phyloP scores from a whole-genome alignment of 805 yeast species.

The Kuraishia floccosa region DNA sequence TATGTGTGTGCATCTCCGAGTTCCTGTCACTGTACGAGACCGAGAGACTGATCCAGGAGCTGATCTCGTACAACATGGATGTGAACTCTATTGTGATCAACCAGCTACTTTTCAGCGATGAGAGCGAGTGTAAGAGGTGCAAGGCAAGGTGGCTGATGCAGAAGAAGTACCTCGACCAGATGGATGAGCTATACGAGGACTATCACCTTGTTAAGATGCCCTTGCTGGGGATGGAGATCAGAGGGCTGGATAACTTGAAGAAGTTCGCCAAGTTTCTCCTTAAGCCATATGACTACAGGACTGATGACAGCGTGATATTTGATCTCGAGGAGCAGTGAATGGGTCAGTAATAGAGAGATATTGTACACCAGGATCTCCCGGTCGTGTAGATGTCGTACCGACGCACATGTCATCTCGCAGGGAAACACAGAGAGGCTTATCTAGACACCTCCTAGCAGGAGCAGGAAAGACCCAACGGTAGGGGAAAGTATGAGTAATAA shows the following conservation, averaged over 20 bases:
- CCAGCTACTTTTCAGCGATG: constrained; percentile 83
- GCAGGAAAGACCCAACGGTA: too few species aligned
- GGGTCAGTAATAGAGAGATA: too few species aligned
- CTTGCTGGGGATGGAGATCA: constrained; percentile 84
- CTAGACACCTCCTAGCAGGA: too few species aligned
- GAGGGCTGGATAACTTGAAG: constrained; percentile 81
- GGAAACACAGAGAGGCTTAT: too few species aligned
- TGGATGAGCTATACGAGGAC: constrained; percentile 93
- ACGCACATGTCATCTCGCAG: too few species aligned
- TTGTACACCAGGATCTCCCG: too few species aligned
- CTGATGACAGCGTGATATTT: constrained; percentile 40
- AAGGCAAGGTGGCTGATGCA: constrained; percentile 93
- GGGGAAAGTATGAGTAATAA: too few species aligned
- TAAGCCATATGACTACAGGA: constrained; percentile 63
- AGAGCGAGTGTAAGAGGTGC: constrained; percentile 81
- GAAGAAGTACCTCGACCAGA: constrained; percentile 86
- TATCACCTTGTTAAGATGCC: constrained; percentile 96
- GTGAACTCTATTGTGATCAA: constrained; percentile 94
- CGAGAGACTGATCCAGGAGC: constrained; percentile 94
- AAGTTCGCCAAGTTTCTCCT: constrained; percentile 75
- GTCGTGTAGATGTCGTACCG: too few species aligned
- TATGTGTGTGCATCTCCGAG: constrained; percentile 96
- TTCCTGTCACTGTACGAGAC: constrained; percentile 93
- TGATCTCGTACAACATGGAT: constrained; percentile 90
- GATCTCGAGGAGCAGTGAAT: constrained; percentile 36